phyloP scores from a whole-genome alignment of 208 protist species.

The Phytomonas francai region DNA sequence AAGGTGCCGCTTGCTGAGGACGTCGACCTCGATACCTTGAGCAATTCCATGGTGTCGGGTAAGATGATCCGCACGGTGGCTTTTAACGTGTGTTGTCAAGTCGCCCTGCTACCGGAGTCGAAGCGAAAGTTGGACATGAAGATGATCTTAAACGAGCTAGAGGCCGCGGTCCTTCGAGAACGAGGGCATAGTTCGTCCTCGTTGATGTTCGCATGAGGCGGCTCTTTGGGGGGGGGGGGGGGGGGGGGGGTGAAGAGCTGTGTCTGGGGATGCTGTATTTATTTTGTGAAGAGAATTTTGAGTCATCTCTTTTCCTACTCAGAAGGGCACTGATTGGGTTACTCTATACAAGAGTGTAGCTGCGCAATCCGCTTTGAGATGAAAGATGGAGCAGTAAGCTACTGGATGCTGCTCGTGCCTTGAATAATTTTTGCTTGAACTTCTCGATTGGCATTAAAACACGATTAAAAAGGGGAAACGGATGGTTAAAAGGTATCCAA shows the following conservation, averaged over 20 bases:
- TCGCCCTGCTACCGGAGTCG: constrained; percentile 37
- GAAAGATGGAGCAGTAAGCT: background rate
- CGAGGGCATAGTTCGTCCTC: constrained; percentile 23
- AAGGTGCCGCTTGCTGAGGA: constrained; percentile 47
- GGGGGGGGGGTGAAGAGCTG: background rate
- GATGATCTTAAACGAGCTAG: constrained; percentile 58
- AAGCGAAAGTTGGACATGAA: constrained; percentile 56
- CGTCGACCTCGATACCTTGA: constrained; percentile 55
- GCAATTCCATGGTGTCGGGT: constrained; percentile 35
- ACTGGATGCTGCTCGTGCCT: background rate
- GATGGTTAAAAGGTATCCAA: background rate
- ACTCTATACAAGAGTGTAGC: background rate
- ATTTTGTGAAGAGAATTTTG: constrained; percentile 8
- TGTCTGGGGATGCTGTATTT: constrained; percentile 4
- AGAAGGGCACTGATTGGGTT: constrained; percentile 5
- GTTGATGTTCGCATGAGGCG: constrained; percentile 67
- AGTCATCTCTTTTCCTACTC: constrained; percentile 11
- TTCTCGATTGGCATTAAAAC: background rate
- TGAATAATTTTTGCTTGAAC: background rate
- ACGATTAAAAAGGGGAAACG: background rate
- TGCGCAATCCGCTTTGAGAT: background rate
- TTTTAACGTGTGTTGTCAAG: constrained; percentile 70
- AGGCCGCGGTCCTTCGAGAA: constrained; percentile 34
- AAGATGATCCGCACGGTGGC: constrained; percentile 69
- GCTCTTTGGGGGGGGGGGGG: background rate